phyloP scores from a whole-genome alignment of 106 monocot species.

The Apostasia shenzhenica region DNA sequence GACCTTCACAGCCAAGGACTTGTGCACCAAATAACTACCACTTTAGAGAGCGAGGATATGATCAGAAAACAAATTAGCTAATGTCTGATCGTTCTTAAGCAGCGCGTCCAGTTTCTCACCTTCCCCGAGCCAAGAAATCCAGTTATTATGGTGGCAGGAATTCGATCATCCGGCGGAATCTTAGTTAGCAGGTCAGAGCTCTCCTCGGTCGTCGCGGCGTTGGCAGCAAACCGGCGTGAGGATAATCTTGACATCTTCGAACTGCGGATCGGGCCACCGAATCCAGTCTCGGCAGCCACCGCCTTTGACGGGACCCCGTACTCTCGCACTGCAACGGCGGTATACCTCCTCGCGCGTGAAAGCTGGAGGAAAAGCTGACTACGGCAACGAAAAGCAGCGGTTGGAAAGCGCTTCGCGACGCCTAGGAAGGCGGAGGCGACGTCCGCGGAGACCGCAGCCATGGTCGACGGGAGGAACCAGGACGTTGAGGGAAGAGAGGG shows the following conservation, averaged over 20 bases:
- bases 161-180: slow-evolving; percentile 51
- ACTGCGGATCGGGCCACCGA: too few relatives aligned
- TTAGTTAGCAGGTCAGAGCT: slow-evolving; percentile 28
- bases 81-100: too few relatives aligned
- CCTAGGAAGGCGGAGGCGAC: slow-evolving; percentile 27
- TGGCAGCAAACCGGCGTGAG: slow-evolving; percentile 29
- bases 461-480: slow-evolving; percentile 1
- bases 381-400: neutral
- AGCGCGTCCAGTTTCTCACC: slow-evolving; percentile 15
- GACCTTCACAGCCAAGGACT: too few relatives aligned
- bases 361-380: neutral
- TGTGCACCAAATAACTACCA: too few relatives aligned
- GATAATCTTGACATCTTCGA: neutral
- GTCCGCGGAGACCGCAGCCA: slow-evolving; percentile 33
- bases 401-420: slow-evolving; percentile 19
- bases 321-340: neutral
- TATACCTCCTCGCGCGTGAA: neutral
- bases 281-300: neutral
- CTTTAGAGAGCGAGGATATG: too few relatives aligned
- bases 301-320: neutral
- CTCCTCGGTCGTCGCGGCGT: slow-evolving; percentile 25
- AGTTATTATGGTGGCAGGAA: slow-evolving; percentile 66
- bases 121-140: slow-evolving; percentile 67
- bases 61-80: too few relatives aligned
- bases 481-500: neutral